Base-by-base conservation (phyloP, 768 basidiomycete genomes). In the Amanita subjunquillea region DNA sequence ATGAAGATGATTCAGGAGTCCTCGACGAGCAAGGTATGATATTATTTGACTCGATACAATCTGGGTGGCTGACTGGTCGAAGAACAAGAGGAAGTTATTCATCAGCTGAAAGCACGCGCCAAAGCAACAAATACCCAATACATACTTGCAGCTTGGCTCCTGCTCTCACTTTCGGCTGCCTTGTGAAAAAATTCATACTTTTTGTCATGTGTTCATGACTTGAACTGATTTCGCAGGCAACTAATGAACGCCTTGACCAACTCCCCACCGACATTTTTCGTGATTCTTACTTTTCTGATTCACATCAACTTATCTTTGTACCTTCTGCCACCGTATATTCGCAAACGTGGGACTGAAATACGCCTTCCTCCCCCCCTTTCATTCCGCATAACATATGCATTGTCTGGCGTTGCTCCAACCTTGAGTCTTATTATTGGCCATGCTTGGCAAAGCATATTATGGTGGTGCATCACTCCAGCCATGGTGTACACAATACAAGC, bases 61-160 rank as follows among this genome's bases (percentile, higher is more conserved):
- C 23, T 51, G 25, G 17, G 20, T 47, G 29, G 30, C 30, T 30
- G 30, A 8, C 30, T 30, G 12, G 40, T 38, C 6, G 41, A 2
- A 85, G 84, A 87, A 60, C 85, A 87, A 61, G 77, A 82, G 43
- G 74, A 76, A 42, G 38, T 83, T 10, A 72, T 87, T 45, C 65
- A 74, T n/a, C 57, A 51, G 4, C 64, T 87, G 37, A 75, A 72
- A 44, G 59, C 58, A n/a, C 65, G 71, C 42, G 77, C 77, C 51
- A 63, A 68, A 0, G 60, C 60, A 6, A 72, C 72, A 1, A 77
- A 75, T 61, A 57, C 61, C 52, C 69, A 66, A 42, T 74, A 75
- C 37, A 62, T 71, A 23, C 43, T 69, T 7, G 63, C 68, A 20
- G 48, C 80, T 25, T 72, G 73, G 50, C 54, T 62, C 6, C 63